Base-by-base conservation (phyloP, 139 green algal species). In the Trebouxia sp. region DNA sequence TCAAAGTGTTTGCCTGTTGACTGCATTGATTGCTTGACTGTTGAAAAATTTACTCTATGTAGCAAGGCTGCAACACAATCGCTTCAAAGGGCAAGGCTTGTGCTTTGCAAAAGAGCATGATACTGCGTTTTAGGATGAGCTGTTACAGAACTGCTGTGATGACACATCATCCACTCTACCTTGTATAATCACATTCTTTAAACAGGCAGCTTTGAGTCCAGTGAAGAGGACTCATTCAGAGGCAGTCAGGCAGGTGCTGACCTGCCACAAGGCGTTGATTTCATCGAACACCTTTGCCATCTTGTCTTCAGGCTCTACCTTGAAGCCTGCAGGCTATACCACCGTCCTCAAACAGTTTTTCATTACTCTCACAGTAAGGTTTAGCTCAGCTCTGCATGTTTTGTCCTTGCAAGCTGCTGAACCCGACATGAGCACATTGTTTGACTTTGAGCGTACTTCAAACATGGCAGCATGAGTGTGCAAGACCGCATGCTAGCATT, bases 231-330 rank as follows among this genome's bases (percentile, higher is more conserved):
- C 15, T 17, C 22, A 10, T 9, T n/a, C 4, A 41, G 41, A 22
- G 30, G 0, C 0, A 30, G 20, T 10, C 62, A 30, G 75, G 28
- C 20, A 14, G 43, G 24, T 42, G 10, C 67, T 24, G 53, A 89
- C 86, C 86, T 92, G 80, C 84, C 83, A 90, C 41, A 94, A 67
- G 24, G 79, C 83, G 65, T 70, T 83, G 43, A 93, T 87, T 82
- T 94, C 91, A 80, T 92, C 92, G 84, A 80, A 86, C n/a, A 93
- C 86, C 43, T 93, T 90, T 42, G 91, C 85, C 82, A 93, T 51
- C 5, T 85, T 91, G 75, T 92, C 87, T 85, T 43, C 83, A 15
- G 89, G 89, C 82, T 93, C 87, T 17, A 93, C 81, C 75, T 88
- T 91, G 88, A 95, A 95, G 22, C 92, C 74, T 79, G 45, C 72